Percentiles rank a stretch among this genome's conserved stretches.
Evolutionary conservation across 805 yeast genomes (phyloP).

Genomic region (Debaryomyces prosopidis): DNA sequence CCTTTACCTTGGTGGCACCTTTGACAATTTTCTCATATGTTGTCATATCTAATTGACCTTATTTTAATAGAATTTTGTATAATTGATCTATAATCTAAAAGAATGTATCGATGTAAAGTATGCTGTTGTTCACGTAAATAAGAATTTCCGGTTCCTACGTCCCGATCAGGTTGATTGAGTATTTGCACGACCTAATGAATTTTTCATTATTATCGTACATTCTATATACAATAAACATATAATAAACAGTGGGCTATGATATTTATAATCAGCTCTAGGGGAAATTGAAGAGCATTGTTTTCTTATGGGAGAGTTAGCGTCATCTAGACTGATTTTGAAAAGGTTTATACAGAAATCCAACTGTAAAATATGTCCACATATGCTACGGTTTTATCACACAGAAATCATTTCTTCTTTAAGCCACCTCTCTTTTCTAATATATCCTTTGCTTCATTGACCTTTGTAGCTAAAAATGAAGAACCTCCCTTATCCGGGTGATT

Average conservation of each 20-base stretch:
- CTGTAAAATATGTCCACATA: too few species aligned
- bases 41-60: constrained; percentile 40
- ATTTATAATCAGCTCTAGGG: too few species aligned
- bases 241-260: neutral
- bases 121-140: too few species aligned
- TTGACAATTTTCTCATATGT: constrained; percentile 75
- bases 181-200: neutral
- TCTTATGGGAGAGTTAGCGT: too few species aligned
- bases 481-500: constrained; percentile 97
- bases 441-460: constrained; percentile 90
- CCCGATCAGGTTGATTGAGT: neutral
- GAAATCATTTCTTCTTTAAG: constrained; percentile 36
- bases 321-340: too few species aligned
- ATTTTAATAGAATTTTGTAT: too few species aligned
- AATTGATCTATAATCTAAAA: neutral
- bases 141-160: too few species aligned
- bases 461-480: constrained; percentile 83
- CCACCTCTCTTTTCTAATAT: constrained; percentile 71
- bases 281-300: too few species aligned
- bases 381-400: neutral
- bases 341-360: too few species aligned
- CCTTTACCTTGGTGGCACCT: constrained; percentile 51
- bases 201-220: neutral
- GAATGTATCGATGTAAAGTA: too few species aligned
- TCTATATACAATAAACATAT: neutral